Evolutionary conservation across 805 yeast species (phyloP).

Genomic region (Monosporozyma unispora): DNA sequence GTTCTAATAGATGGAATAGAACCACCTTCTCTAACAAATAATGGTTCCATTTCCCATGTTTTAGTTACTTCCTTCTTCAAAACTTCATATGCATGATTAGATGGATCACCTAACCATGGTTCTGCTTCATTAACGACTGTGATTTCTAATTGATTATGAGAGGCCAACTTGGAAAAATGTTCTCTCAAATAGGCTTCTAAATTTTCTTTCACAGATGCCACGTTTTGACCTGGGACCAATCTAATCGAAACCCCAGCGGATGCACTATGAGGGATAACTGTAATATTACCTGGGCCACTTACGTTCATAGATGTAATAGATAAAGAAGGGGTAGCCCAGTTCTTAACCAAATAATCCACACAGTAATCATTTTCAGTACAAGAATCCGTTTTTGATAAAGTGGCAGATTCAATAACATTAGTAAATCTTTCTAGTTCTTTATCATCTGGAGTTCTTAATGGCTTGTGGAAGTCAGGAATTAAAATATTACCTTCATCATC

Average conservation of each 20-base stretch:
- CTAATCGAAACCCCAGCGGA: constrained; percentile 72
- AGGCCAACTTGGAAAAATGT: constrained; percentile 41
- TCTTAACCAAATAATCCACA: constrained; percentile 52
- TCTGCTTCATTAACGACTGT: constrained; percentile 77
- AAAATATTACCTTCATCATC: constrained; percentile 45
- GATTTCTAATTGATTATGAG: constrained; percentile 55
- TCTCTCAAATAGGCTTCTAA: constrained; percentile 40
- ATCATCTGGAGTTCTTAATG: constrained; percentile 48
- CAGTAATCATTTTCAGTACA: constrained; percentile 17
- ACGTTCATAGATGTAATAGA: constrained; percentile 78
- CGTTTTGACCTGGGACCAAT: constrained; percentile 80
- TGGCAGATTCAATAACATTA: constrained; percentile 42
- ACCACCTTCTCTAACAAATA: constrained; percentile 92
- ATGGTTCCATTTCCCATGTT: constrained; percentile 76
- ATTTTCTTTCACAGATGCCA: constrained; percentile 44
- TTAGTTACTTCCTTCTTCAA: constrained; percentile 50
- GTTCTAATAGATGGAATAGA: constrained; percentile 86
- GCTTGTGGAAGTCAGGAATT: constrained; percentile 64
- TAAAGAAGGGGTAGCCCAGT: constrained; percentile 86
- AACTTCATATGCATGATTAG: constrained; percentile 61
- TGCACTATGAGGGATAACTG: constrained; percentile 81
- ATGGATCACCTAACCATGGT: constrained; percentile 91
- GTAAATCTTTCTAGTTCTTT: constrained; percentile 55
- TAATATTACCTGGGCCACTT: constrained; percentile 82
- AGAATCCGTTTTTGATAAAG: constrained; percentile 7